phyloP scores from a whole-genome alignment of 129 eudicot species.

The Artemisia argyi region DNA sequence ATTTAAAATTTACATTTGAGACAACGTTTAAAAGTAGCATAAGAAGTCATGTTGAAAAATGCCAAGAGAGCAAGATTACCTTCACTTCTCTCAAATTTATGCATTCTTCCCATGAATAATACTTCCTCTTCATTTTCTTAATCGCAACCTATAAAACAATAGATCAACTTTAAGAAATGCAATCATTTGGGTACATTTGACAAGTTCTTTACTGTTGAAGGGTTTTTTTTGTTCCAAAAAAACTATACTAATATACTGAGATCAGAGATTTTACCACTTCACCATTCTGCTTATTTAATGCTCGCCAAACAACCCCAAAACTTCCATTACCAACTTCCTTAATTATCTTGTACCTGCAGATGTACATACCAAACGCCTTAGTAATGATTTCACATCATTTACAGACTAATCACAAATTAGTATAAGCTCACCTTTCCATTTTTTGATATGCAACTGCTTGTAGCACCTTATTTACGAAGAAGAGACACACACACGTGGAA shows the following conservation, averaged over 20 bases:
- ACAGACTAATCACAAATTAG: constrained; percentile 1
- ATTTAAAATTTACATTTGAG: neutral
- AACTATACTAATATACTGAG: too few relatives aligned
- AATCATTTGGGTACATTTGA: neutral
- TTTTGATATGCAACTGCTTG: constrained; percentile 41
- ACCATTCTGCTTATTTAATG: constrained; percentile 82
- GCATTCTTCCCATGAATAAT: constrained; percentile 99
- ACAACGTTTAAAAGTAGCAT: neutral
- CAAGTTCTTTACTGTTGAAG: neutral
- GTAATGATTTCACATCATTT: neutral
- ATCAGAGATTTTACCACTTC: constrained; percentile 71
- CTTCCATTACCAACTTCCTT: constrained; percentile 98
- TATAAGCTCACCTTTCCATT: constrained; percentile 80
- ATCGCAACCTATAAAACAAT: constrained; percentile 73
- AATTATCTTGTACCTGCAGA: constrained; percentile 69
- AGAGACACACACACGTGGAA: constrained; percentile 30
- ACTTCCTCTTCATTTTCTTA: constrained; percentile 96
- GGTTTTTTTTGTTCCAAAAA: too few relatives aligned
- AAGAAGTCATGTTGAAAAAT: neutral
- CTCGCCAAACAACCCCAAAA: constrained; percentile 98
- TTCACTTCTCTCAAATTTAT: constrained; percentile 97
- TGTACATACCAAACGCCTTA: neutral
- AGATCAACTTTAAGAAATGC: constrained; percentile 15
- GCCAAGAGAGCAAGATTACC: constrained; percentile 37
- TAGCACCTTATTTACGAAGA: constrained; percentile 46